Base-by-base conservation (phyloP, 768 basidiomycete species). In the Tephrocybe sp. region DNA sequence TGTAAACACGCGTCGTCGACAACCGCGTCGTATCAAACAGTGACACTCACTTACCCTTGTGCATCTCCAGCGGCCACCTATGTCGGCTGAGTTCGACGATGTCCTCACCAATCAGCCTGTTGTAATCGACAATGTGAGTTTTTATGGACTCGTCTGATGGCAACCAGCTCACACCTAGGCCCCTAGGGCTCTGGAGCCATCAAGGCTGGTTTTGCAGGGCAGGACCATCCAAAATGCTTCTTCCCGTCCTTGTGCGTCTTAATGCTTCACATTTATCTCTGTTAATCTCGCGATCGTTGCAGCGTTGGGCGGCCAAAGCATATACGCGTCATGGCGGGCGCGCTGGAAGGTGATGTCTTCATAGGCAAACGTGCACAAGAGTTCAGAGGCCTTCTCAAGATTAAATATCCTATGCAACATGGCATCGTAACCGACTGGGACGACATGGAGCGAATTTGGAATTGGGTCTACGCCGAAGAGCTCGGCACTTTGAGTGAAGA, bases 401-500 rank as follows among this genome's bases (percentile, higher is more conserved):
- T 98, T 61, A 95, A 94, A 69, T 99, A 98, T 64, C 97, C 97
- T 22, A 97, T 99, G 86, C 92, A 95, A 65, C 97, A 98, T 67
- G 97, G 97, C 11, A 94, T 99, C 52, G 97, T 99, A 8, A 95
- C 91, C 30, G 92, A 99, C 73, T 99, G 97, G 95, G 97, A 99
- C 64, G 97, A 99, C 64, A 99, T 99, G 97, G 97, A 99, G 67
- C 84, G 91, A 52, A 97, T 99, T 78, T 99, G 97, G 97, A 88
- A 80, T 57, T 94, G 92, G 87, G 89, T 98, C 40, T 99, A 97
- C 64, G 86, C 90, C 18, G 94, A 98, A 64, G 95, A 97, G 64
- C 74, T 98, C 38, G 90, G 91, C 18, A 97, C 94, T 4, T 73
- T 97, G 58, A 94, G 92, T 63, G 97, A 98, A 75, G 95, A 98